Evolutionary conservation across 1,139 yeast species (phyloP), one percentile per base, ranked within the genome.

Genomic region (Geotrichum aggregatum): DNA sequence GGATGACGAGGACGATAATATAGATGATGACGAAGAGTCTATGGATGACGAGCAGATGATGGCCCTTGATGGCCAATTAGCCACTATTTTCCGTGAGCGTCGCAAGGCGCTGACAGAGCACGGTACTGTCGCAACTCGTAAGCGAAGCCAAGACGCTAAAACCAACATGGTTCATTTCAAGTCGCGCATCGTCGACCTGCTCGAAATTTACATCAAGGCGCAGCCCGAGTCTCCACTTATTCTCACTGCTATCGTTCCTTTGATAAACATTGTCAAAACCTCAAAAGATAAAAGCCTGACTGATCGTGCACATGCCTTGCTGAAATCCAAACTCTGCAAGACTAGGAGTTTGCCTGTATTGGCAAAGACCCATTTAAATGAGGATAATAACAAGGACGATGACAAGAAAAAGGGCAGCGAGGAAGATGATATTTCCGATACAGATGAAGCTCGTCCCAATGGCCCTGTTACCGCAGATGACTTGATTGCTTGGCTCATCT

Each of bases 31-130:
- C 54, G 87, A 85, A 11, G 95, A 87, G 57, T 80, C 89, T 1
- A 86, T 88, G 95, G 94, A 92, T 60, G 99, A 92, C 66, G 98
- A 91, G 61, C 91, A 89, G 67, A 92, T 92, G 99, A 82, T 91
- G 83, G 95, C 92, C 14, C 79, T 92, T 65, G 98, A 92, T 66
- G 88, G 77, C 26, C 94, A 88, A 56, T 73, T 92, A 33, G 80
- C 96, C 0, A 79, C 78, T 52, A 92, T 92, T 54, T 92, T 92
- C 75, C 81, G 84, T 61, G 92, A 89, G 62, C 79, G 75, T 18
- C 62, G 59, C 38, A 56, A 56, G 34, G 62, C 57, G 5, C 52
- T 62, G 4, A 53, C 56, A 14, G 59, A 54, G 14, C 56, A 61
- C 60, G 60, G 54, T 49, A 56, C 62, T 45, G 47, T 55, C 38